Conservation (phyloP, 257 asterid species). For the Gentiana straminea region DNA sequence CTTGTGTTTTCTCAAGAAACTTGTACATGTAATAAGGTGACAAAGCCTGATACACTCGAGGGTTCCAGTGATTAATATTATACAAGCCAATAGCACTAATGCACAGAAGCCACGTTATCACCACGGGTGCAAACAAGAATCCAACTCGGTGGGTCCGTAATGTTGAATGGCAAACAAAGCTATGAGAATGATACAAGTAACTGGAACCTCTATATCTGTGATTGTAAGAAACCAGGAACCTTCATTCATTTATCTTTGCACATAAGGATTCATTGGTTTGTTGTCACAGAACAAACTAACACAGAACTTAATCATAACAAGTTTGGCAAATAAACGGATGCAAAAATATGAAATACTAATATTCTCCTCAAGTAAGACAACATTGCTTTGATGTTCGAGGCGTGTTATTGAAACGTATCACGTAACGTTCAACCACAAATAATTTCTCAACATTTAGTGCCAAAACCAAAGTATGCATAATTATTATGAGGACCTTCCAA, state of each 20-base stretch:
- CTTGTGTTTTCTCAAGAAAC: conserved; percentile 20
- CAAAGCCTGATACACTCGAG: conserved; percentile 20
- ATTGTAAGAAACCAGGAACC: neutral
- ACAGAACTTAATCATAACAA: conserved; percentile 9
- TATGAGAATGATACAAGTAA: conserved; percentile 30
- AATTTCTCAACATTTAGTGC: too few species aligned
- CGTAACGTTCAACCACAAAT: too few species aligned
- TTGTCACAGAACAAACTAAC: too few species aligned
- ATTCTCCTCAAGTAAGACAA: conserved; percentile 19
- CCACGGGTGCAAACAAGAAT: conserved; percentile 31
- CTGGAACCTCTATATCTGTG: conserved; percentile 96
- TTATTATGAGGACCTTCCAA: too few species aligned
- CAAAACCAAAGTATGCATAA: too few species aligned
- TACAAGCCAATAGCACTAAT: conserved; percentile 28
- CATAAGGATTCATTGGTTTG: too few species aligned
- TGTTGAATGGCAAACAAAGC: conserved; percentile 30
- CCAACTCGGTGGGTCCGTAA: conserved; percentile 28
- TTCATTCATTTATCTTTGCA: too few species aligned
- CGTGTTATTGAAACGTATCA: too few species aligned
- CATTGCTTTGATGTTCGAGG: too few species aligned
- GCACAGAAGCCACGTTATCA: conserved; percentile 27
- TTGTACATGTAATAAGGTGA: conserved; percentile 26
- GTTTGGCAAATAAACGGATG: conserved; percentile 9
- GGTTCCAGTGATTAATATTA: conserved; percentile 27
- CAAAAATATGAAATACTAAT: neutral